Conservation (phyloP, 2,329 filamentous ascomycete genomes). For the Keithomyces neogunnii region DNA sequence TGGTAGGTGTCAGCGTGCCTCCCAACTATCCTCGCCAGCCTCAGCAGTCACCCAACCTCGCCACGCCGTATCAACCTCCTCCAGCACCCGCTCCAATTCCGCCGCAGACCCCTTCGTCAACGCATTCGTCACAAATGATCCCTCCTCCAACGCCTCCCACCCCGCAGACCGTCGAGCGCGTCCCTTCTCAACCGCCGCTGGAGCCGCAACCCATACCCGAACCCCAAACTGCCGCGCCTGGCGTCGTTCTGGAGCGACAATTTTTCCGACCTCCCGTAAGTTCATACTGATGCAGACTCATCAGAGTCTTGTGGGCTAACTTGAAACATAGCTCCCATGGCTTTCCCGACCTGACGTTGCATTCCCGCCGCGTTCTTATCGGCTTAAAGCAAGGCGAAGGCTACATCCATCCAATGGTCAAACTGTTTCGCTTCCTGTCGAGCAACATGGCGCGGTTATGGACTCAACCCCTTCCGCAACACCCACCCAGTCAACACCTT, state of each 20-base stretch:
- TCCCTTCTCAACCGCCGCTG: constrained; percentile 14
- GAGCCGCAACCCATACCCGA: not conserved
- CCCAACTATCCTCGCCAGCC: constrained; percentile 39
- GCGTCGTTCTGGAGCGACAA: constrained; percentile 11
- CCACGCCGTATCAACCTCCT: constrained; percentile 49
- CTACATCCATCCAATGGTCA: constrained; percentile 26
- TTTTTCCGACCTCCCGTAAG: constrained; percentile 45
- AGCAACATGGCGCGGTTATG: constrained; percentile 25
- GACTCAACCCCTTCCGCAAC: constrained; percentile 9
- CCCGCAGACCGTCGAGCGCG: constrained; percentile 28
- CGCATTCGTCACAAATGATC: constrained; percentile 35
- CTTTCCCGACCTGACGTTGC: constrained; percentile 39
- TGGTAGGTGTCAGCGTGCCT: constrained; percentile 37
- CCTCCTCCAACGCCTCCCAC: constrained; percentile 39
- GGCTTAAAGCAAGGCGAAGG: constrained; percentile 34
- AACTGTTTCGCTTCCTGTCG: constrained; percentile 33
- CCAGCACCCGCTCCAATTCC: constrained; percentile 32
- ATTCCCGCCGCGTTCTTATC: constrained; percentile 36
- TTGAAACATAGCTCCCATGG: constrained; percentile 45
- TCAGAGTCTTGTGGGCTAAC: not conserved
- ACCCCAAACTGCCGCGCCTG: not conserved
- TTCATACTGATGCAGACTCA: constrained; percentile 7
- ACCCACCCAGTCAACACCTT: not conserved
- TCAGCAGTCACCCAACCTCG: constrained; percentile 44
- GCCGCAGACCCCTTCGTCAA: constrained; percentile 45